Base-by-base conservation (phyloP, 345 rosid species). In the Theobroma cacao region DNA sequence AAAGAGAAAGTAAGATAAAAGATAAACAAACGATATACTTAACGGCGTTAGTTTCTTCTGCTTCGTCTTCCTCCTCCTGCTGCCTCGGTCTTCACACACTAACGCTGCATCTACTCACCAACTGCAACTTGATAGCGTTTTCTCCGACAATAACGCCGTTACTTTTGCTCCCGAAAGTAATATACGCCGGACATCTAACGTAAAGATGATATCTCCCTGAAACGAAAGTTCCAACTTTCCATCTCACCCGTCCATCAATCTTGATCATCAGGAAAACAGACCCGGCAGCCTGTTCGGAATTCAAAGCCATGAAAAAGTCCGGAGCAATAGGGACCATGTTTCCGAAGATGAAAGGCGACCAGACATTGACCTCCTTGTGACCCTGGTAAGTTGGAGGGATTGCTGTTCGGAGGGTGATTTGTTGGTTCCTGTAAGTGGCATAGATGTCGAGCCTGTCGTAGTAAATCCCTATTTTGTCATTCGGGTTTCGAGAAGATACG, bases 311-410 rank as follows among this genome's bases (percentile, higher is more conserved):
- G 41, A 90, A 75, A 87, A 91, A 91, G 82, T 88, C 89, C 3
- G 99, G 99, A 0, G 98, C 88, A 10, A 97, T 84, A 0, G 99
- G 98, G 55, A 97, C 94, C 17, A 60, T 62, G 24, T 79, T 87
- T 2, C 99, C 99, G 62, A 31, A 85, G 3, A 97, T 50, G 26
- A 87, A 84, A 2, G 99, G 99, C 0, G 99, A 94, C 99, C 99
- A 94, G 48, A 97, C 78, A 82, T 86, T 72, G 66, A 77, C 53
- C 2, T 94, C 98, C 33, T 89, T 86, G 81, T 89, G 93, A 17
- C 89, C 87, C 74, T 80, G 79, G 72, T 94, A 96, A 18, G 85
- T 83, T 0, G 89, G 77, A 1, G 87, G 93, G 58, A 96, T 73
- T 20, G 75, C 5, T 7, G 95, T 85, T 0, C 87, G 91, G 79